phyloP scores from a whole-genome alignment of 805 yeast species.

The Saccharomyces mikatae region DNA sequence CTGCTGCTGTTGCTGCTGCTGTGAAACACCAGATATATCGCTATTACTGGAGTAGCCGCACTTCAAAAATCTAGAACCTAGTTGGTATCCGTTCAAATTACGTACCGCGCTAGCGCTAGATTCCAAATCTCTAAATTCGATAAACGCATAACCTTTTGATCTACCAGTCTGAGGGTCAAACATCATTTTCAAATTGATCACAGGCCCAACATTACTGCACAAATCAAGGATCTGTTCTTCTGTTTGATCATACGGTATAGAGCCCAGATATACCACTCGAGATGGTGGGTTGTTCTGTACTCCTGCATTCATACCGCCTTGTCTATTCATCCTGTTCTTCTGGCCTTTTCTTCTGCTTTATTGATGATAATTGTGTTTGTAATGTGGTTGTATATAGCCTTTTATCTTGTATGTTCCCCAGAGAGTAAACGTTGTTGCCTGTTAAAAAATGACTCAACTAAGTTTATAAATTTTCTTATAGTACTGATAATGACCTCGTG shows the following conservation, averaged over 20 bases:
- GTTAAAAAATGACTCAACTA: background rate
- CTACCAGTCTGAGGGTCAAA: constrained; percentile 86
- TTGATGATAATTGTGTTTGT: background rate
- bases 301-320: constrained; percentile 5
- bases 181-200: constrained; percentile 60
- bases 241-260: constrained; percentile 86
- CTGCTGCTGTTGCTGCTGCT: constrained; percentile 4
- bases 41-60: constrained; percentile 67
- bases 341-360: no score
- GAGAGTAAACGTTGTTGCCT: background rate
- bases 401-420: background rate
- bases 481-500: background rate
- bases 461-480: background rate
- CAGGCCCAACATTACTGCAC: constrained; percentile 84
- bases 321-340: constrained; percentile 8
- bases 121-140: constrained; percentile 73
- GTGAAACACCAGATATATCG: constrained; percentile 18
- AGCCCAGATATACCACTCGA: constrained; percentile 64
- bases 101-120: constrained; percentile 89
- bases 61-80: constrained; percentile 62
- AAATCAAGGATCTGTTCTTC: constrained; percentile 88
- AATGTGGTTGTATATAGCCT: background rate
- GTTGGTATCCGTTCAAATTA: constrained; percentile 68
- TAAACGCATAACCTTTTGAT: constrained; percentile 84
- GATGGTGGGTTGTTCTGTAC: constrained; percentile 26